phyloP scores from a whole-genome alignment of 2,329 filamentous ascomycete species.

The Venturia oleaginea region DNA sequence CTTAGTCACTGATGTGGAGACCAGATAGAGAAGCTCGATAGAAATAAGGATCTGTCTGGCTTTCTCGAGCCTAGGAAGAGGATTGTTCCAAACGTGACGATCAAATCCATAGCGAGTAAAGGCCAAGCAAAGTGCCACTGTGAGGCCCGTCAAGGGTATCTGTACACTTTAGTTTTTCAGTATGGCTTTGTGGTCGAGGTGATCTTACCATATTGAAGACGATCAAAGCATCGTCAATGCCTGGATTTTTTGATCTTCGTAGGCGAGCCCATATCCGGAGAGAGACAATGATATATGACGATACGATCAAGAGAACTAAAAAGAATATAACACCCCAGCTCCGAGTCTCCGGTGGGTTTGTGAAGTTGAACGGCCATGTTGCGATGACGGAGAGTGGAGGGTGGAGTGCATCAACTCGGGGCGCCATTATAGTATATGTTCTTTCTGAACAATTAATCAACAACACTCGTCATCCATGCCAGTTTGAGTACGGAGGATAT shows the following conservation, averaged over 20 bases:
- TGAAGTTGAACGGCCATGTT: slow-evolving; percentile 6
- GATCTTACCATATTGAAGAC: slow-evolving; percentile 17
- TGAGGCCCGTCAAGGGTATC: slow-evolving; percentile 15
- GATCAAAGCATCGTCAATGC: slow-evolving; percentile 19
- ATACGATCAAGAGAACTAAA: slow-evolving; percentile 22
- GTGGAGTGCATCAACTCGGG: neutral
- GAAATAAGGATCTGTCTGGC: slow-evolving; percentile 17
- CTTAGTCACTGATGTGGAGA: slow-evolving; percentile 17
- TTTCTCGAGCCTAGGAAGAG: slow-evolving; percentile 8
- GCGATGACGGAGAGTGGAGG: slow-evolving; percentile 5
- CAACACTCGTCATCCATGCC: neutral
- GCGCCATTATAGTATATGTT: neutral
- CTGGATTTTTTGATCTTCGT: slow-evolving; percentile 15
- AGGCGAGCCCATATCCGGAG: slow-evolving; percentile 18
- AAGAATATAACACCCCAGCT: slow-evolving; percentile 35
- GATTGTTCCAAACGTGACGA: slow-evolving; percentile 8
- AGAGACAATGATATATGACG: slow-evolving; percentile 13
- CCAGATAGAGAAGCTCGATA: slow-evolving; percentile 19
- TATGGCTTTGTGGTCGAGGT: neutral
- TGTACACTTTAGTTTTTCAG: slow-evolving; percentile 12
- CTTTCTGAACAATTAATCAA: neutral
- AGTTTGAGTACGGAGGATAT: neutral
- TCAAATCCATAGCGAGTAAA: slow-evolving; percentile 9
- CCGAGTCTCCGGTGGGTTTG: slow-evolving; percentile 18
- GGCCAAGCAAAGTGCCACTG: neutral